phyloP scores from a whole-genome alignment of 129 eudicot species.

The Glebionis coronaria region DNA sequence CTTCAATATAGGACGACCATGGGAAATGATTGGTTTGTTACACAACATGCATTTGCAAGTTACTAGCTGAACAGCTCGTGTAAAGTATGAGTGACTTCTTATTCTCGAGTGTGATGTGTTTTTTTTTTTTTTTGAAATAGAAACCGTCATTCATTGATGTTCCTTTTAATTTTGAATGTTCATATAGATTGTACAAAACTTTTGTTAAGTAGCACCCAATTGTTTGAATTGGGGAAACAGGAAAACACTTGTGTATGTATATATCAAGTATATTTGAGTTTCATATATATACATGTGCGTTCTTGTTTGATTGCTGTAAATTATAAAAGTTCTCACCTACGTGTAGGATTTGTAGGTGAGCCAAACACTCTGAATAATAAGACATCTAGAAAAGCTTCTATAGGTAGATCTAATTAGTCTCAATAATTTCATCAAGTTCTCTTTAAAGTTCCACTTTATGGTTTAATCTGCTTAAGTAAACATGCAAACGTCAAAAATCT shows the following conservation, averaged over 20 bases:
- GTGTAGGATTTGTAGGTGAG: too few relatives aligned
- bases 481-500: too few relatives aligned
- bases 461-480: too few relatives aligned
- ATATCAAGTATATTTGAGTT: background rate
- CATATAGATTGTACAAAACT: background rate
- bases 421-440: too few relatives aligned
- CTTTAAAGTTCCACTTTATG: too few relatives aligned
- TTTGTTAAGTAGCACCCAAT: slow-evolving; percentile 8
- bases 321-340: too few relatives aligned
- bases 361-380: too few relatives aligned
- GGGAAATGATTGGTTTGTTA: slow-evolving; percentile 1
- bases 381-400: too few relatives aligned
- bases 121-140: background rate
- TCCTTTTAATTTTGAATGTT: background rate
- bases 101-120: slow-evolving; percentile 17
- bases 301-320: too few relatives aligned
- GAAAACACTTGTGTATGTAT: background rate
- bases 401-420: too few relatives aligned
- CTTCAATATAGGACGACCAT: background rate
- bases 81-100: slow-evolving; percentile 17
- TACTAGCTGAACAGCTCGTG: slow-evolving; percentile 14
- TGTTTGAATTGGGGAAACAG: background rate
- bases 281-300: background rate
- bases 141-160: background rate
- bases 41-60: background rate